A percentile compares a stretch with the other conserved stretches of the same genome.
These are phyloP conservation scores for Ilex aquifolium DNA, from an alignment of 257 asterid species.

Conservation along the genomic window DNA sequence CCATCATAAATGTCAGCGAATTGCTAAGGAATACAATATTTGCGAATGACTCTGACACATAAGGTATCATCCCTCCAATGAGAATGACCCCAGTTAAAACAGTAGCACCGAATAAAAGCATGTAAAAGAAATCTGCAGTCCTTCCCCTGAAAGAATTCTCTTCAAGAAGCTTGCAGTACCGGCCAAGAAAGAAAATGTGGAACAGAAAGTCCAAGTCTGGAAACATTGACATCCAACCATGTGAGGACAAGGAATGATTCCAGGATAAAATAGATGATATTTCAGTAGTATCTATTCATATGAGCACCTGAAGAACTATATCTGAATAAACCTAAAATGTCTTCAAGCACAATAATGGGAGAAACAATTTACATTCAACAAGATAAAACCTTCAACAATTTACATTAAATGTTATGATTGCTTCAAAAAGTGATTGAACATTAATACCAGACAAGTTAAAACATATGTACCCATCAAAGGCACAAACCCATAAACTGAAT, in stretches of 20 bases:
- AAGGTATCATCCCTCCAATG: constrained; percentile 96
- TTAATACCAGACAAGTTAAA: too few relatives aligned
- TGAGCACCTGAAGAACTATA: too few relatives aligned
- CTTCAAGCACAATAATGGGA: too few relatives aligned
- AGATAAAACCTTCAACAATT: too few relatives aligned
- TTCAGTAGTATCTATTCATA: too few relatives aligned
- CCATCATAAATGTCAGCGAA: constrained; percentile 99
- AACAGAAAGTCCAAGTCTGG: constrained; percentile 97
- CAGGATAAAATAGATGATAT: too few relatives aligned
- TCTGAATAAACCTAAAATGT: too few relatives aligned
- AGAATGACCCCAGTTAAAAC: constrained; percentile 89
- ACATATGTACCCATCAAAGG: too few relatives aligned
- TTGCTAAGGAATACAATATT: constrained; percentile 96
- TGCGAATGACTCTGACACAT: constrained; percentile 88
- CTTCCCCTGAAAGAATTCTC: constrained; percentile 95
- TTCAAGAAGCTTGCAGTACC: constrained; percentile 98
- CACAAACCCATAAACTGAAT: too few relatives aligned
- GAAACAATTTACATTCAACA: too few relatives aligned
- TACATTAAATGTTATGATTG: too few relatives aligned
- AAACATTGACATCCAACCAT: constrained; percentile 6
- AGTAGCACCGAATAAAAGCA: constrained; percentile 91
- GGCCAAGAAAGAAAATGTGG: constrained; percentile 99
- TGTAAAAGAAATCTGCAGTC: constrained; percentile 96
- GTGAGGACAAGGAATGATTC: not conserved
- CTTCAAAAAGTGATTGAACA: too few relatives aligned